phyloP scores from a whole-genome alignment of 345 rosid genomes.

The Hibiscus tridactylites region DNA sequence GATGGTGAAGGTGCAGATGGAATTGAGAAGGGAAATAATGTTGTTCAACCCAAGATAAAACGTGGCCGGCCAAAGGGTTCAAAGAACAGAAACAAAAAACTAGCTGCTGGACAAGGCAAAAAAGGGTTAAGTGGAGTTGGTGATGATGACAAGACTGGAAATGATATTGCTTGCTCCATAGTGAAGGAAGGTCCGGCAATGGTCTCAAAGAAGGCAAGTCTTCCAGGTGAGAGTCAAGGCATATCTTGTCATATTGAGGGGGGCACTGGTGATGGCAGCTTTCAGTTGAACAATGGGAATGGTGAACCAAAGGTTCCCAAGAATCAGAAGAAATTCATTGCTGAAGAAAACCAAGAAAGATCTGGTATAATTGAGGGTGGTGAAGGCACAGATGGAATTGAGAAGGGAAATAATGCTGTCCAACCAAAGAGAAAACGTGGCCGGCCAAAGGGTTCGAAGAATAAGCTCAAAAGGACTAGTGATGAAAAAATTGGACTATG shows the following conservation, averaged over 20 bases:
- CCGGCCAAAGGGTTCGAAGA: slow-evolving; percentile 13
- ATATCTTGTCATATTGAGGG: neutral
- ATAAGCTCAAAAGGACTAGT: slow-evolving; percentile 1
- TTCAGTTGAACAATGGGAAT: neutral
- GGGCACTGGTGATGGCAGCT: neutral
- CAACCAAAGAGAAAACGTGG: neutral
- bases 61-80: slow-evolving; percentile 12
- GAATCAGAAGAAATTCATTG: neutral
- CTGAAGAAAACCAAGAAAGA: neutral
- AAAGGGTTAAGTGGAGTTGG: neutral
- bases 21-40: neutral
- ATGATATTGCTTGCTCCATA: neutral
- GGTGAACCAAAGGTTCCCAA: neutral
- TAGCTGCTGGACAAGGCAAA: neutral
- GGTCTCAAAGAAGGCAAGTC: slow-evolving; percentile 8
- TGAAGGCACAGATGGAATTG: neutral
- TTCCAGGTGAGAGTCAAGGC: slow-evolving; percentile 8
- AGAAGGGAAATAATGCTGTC: neutral
- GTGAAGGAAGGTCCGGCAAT: slow-evolving; percentile 6
- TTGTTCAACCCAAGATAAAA: neutral
- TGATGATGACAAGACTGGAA: neutral
- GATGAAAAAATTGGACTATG: neutral
- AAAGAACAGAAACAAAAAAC: slow-evolving; percentile 5
- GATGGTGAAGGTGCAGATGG: neutral
- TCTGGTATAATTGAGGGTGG: neutral